Evolutionary conservation across 2,329 filamentous ascomycete genomes (phyloP).

Genomic region (Chaetomium globosum): DNA sequence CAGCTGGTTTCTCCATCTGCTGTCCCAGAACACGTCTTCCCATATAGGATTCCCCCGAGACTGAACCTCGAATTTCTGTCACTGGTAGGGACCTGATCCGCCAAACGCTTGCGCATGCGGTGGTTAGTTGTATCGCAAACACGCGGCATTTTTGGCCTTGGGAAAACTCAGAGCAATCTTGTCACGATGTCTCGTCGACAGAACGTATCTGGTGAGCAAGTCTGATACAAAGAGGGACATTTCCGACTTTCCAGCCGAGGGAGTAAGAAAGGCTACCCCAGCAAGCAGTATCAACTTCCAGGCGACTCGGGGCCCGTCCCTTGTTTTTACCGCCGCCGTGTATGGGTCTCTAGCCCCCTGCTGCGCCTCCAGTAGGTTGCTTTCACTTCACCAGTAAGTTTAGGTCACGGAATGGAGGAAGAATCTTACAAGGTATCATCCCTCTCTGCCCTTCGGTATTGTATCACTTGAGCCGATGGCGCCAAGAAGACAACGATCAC

Average conservation of each 20-base stretch:
- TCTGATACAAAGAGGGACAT: not conserved
- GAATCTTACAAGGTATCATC: slow-evolving; percentile 3
- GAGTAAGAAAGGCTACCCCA: not conserved
- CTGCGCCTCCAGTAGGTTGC: not conserved
- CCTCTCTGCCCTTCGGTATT: not conserved
- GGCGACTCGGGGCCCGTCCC: not conserved
- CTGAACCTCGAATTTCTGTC: no score
- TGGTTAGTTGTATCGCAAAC: no score
- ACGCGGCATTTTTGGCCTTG: not conserved
- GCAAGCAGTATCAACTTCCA: slow-evolving; percentile 1
- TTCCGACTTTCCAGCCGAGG: not conserved
- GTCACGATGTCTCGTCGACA: not conserved
- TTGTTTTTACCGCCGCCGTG: slow-evolving; percentile 2
- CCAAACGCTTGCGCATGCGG: no score
- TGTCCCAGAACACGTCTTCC: no score
- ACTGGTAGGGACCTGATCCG: no score
- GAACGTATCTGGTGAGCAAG: slow-evolving; percentile 7
- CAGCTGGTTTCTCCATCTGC: no score
- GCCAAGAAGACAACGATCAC: not conserved
- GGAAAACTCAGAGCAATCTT: slow-evolving; percentile 5
- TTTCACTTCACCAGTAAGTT: not conserved
- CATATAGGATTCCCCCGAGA: no score
- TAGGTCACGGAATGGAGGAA: not conserved
- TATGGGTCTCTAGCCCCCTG: not conserved
- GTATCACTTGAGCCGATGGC: not conserved